phyloP scores from a whole-genome alignment of 805 yeast species.

The Lachancea sp. region DNA sequence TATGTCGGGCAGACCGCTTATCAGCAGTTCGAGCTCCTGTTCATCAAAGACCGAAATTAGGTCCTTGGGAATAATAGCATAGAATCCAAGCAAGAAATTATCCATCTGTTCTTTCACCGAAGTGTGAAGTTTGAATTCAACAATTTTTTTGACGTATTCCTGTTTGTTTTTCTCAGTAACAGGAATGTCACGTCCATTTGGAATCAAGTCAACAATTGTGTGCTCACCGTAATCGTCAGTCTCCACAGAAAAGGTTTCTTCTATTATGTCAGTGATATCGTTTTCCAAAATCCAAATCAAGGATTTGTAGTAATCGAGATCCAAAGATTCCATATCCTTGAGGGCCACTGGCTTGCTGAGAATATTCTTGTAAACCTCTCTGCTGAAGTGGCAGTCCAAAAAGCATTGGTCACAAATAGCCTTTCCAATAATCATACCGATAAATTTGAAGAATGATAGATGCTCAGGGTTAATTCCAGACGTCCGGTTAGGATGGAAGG shows the following conservation, averaged over 20 bases:
- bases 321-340: slow-evolving; percentile 91
- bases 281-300: slow-evolving; percentile 94
- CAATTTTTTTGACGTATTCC: slow-evolving; percentile 80
- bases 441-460: slow-evolving; percentile 84
- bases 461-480: slow-evolving; percentile 93
- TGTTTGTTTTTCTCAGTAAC: slow-evolving; percentile 89
- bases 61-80: slow-evolving; percentile 80
- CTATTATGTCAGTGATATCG: slow-evolving; percentile 91
- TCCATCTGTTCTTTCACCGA: slow-evolving; percentile 86
- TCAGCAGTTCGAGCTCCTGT: slow-evolving; percentile 85
- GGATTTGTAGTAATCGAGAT: slow-evolving; percentile 86
- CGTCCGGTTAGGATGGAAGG: slow-evolving; percentile 91
- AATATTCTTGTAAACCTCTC: slow-evolving; percentile 88
- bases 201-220: slow-evolving; percentile 72
- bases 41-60: slow-evolving; percentile 85
- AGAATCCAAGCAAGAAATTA: slow-evolving; percentile 78
- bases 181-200: slow-evolving; percentile 72
- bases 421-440: slow-evolving; percentile 90
- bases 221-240: slow-evolving; percentile 91
- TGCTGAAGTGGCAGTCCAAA: slow-evolving; percentile 88
- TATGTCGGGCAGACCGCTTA: slow-evolving; percentile 93
- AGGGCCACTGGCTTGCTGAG: slow-evolving; percentile 74
- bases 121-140: slow-evolving; percentile 75
- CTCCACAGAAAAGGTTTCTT: slow-evolving; percentile 90
- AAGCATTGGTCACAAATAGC: slow-evolving; percentile 83